Conservation (phyloP, 2,329 filamentous ascomycete genomes). For the Arachnopeziza araneosa region DNA sequence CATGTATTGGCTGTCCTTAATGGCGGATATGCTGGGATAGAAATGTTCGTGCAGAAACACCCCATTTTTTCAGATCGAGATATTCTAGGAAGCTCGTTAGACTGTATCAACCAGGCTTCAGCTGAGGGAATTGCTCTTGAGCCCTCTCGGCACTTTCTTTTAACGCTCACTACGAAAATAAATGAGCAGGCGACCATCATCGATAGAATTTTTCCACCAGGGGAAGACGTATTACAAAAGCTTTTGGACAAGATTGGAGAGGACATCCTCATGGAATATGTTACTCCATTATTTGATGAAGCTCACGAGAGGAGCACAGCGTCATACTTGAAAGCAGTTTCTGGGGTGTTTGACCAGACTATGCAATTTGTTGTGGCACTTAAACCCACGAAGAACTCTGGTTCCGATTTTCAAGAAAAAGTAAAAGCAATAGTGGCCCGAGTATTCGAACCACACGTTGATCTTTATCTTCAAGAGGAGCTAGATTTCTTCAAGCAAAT, state of each 20-base stretch:
- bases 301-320: slow-evolving; percentile 69
- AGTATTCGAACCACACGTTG: slow-evolving; percentile 89
- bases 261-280: slow-evolving; percentile 77
- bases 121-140: slow-evolving; percentile 68
- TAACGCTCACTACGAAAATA: slow-evolving; percentile 64
- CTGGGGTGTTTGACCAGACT: slow-evolving; percentile 82
- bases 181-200: slow-evolving; percentile 81
- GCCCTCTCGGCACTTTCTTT: slow-evolving; percentile 78
- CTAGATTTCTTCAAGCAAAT: slow-evolving; percentile 75
- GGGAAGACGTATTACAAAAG: slow-evolving; percentile 65
- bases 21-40: slow-evolving; percentile 70
- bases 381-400: slow-evolving; percentile 57
- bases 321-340: slow-evolving; percentile 78
- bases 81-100: slow-evolving; percentile 66
- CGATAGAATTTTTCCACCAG: slow-evolving; percentile 70
- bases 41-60: slow-evolving; percentile 85
- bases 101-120: slow-evolving; percentile 68
- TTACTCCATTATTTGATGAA: slow-evolving; percentile 81
- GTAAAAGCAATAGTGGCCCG: slow-evolving; percentile 62
- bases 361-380: slow-evolving; percentile 71
- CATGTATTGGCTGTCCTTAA: slow-evolving; percentile 79
- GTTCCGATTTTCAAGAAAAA: slow-evolving; percentile 55
- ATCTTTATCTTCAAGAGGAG: slow-evolving; percentile 88
- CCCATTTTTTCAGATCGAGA: slow-evolving; percentile 72
- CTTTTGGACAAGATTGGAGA: slow-evolving; percentile 80